Evolutionary conservation across 805 yeast species (phyloP).

Genomic region (Candida quercuum): DNA sequence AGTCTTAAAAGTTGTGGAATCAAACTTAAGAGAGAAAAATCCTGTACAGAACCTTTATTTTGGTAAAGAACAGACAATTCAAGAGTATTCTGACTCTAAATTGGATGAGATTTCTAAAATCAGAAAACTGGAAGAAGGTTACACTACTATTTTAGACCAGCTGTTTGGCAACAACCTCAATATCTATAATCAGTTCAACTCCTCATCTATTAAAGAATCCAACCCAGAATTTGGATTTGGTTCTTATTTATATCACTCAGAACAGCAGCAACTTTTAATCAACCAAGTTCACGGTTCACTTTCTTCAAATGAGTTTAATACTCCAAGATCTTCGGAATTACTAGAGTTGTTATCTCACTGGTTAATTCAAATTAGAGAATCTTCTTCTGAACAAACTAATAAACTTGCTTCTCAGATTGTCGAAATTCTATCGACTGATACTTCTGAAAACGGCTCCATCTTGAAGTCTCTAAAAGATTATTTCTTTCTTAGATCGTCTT

Average conservation of each 20-base stretch:
- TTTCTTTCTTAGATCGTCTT: slow-evolving; percentile 48
- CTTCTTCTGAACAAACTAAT: slow-evolving; percentile 27
- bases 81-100: slow-evolving; percentile 13
- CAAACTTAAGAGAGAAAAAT: slow-evolving; percentile 42
- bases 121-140: slow-evolving; percentile 62
- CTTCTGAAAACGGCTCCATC: slow-evolving; percentile 40
- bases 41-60: slow-evolving; percentile 62
- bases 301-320: slow-evolving; percentile 34
- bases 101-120: slow-evolving; percentile 35
- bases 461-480: slow-evolving; percentile 36
- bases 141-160: slow-evolving; percentile 69
- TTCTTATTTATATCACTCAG: slow-evolving; percentile 52
- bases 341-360: slow-evolving; percentile 62
- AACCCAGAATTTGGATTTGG: slow-evolving; percentile 91
- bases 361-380: slow-evolving; percentile 48
- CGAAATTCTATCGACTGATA: slow-evolving; percentile 34
- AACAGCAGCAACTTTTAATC: slow-evolving; percentile 42
- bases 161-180: slow-evolving; percentile 50
- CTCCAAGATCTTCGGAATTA: slow-evolving; percentile 40
- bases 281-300: slow-evolving; percentile 41
- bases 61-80: slow-evolving; percentile 35
- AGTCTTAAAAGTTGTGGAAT: slow-evolving; percentile 41
- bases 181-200: slow-evolving; percentile 54
- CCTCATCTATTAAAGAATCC: slow-evolving; percentile 38
- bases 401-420: slow-evolving; percentile 28